A percentile compares a stretch with the other conserved stretches of the same genome.
These are phyloP conservation scores for Aspergillus ochraceoroseus DNA, from an alignment of 2,329 filamentous ascomycete genomes.

Conservation along the genomic window DNA sequence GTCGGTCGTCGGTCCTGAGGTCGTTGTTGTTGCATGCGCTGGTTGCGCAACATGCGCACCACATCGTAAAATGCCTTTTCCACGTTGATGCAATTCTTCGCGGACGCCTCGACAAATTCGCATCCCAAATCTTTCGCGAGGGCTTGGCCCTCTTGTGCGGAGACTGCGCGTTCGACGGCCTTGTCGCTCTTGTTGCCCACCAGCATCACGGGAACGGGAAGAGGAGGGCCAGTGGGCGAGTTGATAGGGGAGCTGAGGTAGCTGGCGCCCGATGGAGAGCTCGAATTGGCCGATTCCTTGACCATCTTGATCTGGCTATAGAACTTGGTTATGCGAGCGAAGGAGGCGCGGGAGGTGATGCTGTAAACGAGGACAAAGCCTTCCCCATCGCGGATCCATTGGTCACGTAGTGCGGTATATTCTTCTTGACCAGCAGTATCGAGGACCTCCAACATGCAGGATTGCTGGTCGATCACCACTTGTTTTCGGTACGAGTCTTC, in stretches of 20 bases:
- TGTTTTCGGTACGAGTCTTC: conserved; percentile 66
- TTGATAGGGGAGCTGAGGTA: conserved; percentile 48
- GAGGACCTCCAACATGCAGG: conserved; percentile 94
- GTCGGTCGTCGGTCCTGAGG: conserved; percentile 36
- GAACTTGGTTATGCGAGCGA: conserved; percentile 89
- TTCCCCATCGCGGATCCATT: conserved; percentile 97
- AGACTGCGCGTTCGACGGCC: conserved; percentile 92
- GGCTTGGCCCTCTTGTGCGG: conserved; percentile 89
- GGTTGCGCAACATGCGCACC: conserved; percentile 79
- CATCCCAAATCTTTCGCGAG: conserved; percentile 88
- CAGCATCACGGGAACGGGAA: conserved; percentile 86
- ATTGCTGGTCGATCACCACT: conserved; percentile 83
- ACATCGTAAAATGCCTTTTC: conserved; percentile 99
- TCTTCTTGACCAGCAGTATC: conserved; percentile 98
- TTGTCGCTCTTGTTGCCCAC: conserved; percentile 98
- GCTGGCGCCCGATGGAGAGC: conserved; percentile 50
- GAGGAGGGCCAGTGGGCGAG: conserved; percentile 49
- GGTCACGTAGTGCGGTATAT: conserved; percentile 91
- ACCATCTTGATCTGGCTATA: conserved; percentile 96
- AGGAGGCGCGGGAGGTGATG: conserved; percentile 94
- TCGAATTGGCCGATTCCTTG: conserved; percentile 70
- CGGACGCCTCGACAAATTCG: conserved; percentile 94
- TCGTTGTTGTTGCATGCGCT: conserved; percentile 57
- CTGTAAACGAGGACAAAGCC: conserved; percentile 97
- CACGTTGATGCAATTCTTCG: conserved; percentile 97